Conservation (phyloP, 768 basidiomycete species). For the Asterophora parasitica region DNA sequence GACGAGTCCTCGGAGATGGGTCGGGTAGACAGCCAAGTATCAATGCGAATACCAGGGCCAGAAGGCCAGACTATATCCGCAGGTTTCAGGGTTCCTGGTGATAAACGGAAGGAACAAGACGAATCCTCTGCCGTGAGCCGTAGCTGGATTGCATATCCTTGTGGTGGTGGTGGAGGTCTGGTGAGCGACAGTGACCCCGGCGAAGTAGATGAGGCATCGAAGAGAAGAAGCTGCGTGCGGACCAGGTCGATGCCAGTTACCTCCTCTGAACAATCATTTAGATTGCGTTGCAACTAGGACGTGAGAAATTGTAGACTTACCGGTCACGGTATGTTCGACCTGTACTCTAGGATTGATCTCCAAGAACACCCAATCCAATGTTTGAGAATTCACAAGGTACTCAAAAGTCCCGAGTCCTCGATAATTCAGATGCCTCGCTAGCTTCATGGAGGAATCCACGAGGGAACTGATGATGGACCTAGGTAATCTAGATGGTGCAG, state of each 20-base stretch:
- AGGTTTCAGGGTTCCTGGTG: slow-evolving; percentile 78
- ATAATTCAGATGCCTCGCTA: slow-evolving; percentile 73
- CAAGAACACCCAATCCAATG: slow-evolving; percentile 70
- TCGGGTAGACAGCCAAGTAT: slow-evolving; percentile 78
- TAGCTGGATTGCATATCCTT: slow-evolving; percentile 80
- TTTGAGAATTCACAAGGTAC: slow-evolving; percentile 72
- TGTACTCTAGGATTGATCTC: slow-evolving; percentile 57
- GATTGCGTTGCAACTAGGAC: background rate
- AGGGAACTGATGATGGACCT: slow-evolving; percentile 67
- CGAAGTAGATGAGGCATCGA: slow-evolving; percentile 61
- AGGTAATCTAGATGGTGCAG: slow-evolving; percentile 75
- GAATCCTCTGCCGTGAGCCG: slow-evolving; percentile 90
- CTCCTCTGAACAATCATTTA: slow-evolving; percentile 53
- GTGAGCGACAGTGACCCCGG: slow-evolving; percentile 67
- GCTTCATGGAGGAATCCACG: slow-evolving; percentile 69
- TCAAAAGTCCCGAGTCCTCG: slow-evolving; percentile 87
- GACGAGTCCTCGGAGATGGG: slow-evolving; percentile 41
- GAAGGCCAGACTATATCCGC: slow-evolving; percentile 66
- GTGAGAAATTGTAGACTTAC: slow-evolving; percentile 29
- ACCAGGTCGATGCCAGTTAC: slow-evolving; percentile 88
- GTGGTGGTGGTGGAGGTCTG: slow-evolving; percentile 62
- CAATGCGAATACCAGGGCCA: slow-evolving; percentile 82
- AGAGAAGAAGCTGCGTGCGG: slow-evolving; percentile 85
- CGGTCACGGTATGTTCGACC: slow-evolving; percentile 90
- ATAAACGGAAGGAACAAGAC: slow-evolving; percentile 68